Conservation (phyloP, 1,284 basidiomycete species). For the Cutaneotrichosporon mucoides region DNA sequence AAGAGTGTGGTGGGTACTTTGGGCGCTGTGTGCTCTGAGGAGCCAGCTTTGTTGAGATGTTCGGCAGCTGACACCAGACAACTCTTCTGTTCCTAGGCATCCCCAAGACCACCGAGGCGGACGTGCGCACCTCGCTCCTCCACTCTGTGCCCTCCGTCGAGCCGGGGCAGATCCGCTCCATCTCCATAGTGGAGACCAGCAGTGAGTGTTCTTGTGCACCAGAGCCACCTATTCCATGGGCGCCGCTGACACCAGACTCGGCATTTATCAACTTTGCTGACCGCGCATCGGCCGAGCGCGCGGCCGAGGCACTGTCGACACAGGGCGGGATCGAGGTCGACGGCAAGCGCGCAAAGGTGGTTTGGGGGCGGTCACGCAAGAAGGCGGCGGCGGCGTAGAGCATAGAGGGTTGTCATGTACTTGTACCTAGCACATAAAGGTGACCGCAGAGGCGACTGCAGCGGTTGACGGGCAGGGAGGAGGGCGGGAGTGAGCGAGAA, state of each 20-base stretch:
- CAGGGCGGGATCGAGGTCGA: conserved; percentile 76
- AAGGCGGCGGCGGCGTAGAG: conserved; percentile 21
- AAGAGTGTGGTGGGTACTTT: conserved; percentile 53
- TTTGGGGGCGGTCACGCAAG: conserved; percentile 67
- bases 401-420: background rate
- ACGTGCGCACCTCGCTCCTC: conserved; percentile 70
- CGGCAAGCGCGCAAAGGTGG: conserved; percentile 67
- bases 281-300: conserved; percentile 72
- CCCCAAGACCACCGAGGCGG: conserved; percentile 67
- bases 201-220: conserved; percentile 29
- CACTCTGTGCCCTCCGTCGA: conserved; percentile 66
- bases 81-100: conserved; percentile 88
- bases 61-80: conserved; percentile 56
- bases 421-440: too few species aligned
- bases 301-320: conserved; percentile 73
- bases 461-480: too few species aligned
- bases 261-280: conserved; percentile 94
- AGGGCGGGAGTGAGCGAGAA: too few species aligned
- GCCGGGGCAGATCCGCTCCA: conserved; percentile 67
- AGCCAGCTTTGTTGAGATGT: background rate
- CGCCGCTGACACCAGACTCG: conserved; percentile 60
- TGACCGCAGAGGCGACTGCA: too few species aligned
- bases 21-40: conserved; percentile 57
- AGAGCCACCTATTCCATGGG: background rate
- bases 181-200: conserved; percentile 69